Evolutionary conservation across 768 basidiomycete species (phyloP).

Genomic region (Neoboletus brunneissimus): DNA sequence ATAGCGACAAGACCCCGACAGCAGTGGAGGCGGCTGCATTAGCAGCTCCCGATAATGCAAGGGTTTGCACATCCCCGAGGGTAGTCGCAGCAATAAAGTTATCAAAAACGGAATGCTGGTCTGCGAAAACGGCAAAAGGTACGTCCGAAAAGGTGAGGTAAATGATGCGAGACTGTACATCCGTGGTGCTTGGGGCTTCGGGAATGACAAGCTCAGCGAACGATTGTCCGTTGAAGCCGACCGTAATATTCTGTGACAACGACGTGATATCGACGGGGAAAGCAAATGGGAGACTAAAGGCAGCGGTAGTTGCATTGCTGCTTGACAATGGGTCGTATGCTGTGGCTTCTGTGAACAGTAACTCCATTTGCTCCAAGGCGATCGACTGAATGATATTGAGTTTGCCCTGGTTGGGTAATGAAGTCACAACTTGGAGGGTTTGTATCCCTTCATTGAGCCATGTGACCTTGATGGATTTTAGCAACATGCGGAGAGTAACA

Average conservation of each 20-base stretch:
- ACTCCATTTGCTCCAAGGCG: conserved; percentile 52
- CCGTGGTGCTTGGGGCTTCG: conserved; percentile 53
- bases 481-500: not conserved
- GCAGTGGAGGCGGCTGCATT: conserved; percentile 61
- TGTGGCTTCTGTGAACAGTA: conserved; percentile 56
- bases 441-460: conserved; percentile 76
- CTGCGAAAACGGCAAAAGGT: conserved; percentile 54
- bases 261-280: conserved; percentile 69
- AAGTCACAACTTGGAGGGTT: conserved; percentile 53
- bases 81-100: conserved; percentile 63
- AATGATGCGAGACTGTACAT: conserved; percentile 60
- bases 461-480: conserved; percentile 43
- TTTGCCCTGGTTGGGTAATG: conserved; percentile 61
- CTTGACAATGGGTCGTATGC: conserved; percentile 58
- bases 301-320: conserved; percentile 57
- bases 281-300: conserved; percentile 64
- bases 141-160: conserved; percentile 56
- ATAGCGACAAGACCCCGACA: conserved; percentile 58
- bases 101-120: conserved; percentile 52
- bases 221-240: conserved; percentile 47
- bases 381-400: conserved; percentile 66
- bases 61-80: conserved; percentile 40
- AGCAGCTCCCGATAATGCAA: conserved; percentile 53
- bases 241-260: conserved; percentile 56
- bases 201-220: conserved; percentile 64